These are phyloP conservation scores for Pyrenopolyporus hunteri DNA, from an alignment of 495 filamentous ascomycete genomes.

Conservation along the genomic window DNA sequence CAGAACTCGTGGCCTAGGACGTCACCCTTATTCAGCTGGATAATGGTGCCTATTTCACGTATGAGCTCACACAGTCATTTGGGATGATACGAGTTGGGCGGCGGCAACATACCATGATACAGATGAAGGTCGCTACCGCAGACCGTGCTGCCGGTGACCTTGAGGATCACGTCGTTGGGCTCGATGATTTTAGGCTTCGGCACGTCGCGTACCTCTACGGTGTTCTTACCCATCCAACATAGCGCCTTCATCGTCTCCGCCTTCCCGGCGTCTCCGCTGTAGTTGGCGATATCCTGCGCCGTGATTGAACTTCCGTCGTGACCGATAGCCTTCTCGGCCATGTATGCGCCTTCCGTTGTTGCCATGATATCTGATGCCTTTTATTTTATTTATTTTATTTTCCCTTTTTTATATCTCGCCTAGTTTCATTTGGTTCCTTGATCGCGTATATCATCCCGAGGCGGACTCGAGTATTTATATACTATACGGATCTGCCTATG, in stretches of 20 bases:
- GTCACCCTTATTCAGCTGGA: conserved; percentile 81
- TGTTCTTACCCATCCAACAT: conserved; percentile 73
- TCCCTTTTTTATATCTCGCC: no score
- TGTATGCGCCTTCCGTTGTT: conserved; percentile 68
- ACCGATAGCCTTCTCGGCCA: conserved; percentile 68
- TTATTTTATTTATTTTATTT: no score
- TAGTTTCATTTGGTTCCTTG: no score
- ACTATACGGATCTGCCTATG: no score
- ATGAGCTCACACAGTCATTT: no score
- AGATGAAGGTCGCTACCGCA: conserved; percentile 89
- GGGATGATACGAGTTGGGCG: neutral
- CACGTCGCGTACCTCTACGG: conserved; percentile 65
- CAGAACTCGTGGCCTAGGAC: conserved; percentile 92
- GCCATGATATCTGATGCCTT: conserved; percentile 32
- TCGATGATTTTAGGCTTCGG: conserved; percentile 75
- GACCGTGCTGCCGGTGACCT: conserved; percentile 83
- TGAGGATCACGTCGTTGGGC: conserved; percentile 78
- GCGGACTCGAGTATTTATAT: no score
- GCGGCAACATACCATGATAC: conserved; percentile 60
- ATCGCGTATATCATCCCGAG: no score
- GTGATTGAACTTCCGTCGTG: conserved; percentile 64
- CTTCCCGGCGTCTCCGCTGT: conserved; percentile 48
- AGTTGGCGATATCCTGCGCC: conserved; percentile 62
- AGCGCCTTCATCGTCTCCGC: conserved; percentile 74
- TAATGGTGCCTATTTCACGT: conserved; percentile 63